A percentile compares a stretch with the other conserved stretches of the same genome.
phyloP scores from a whole-genome alignment of 192 early-diverging fungal species.

The Entomortierella parvispora region DNA sequence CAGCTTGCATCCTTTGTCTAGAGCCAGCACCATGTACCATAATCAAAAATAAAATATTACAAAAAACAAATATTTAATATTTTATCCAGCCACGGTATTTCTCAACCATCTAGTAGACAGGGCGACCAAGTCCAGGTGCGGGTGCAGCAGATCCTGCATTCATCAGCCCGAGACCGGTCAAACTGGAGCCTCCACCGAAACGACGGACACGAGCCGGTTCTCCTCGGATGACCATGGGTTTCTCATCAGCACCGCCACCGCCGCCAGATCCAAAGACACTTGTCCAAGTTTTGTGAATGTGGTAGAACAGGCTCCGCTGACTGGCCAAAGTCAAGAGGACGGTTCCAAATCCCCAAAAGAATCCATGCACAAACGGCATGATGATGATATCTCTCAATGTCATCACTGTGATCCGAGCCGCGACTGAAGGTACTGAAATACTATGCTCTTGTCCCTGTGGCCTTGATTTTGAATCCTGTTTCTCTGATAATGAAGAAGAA shows the following conservation, averaged over 20 bases:
- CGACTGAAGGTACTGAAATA: conserved; percentile 19
- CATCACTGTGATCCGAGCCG: conserved; percentile 35
- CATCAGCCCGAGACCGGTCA: conserved; percentile 17
- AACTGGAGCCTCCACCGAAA: neutral
- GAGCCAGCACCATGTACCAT: no score
- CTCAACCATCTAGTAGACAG: neutral
- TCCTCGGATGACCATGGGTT: conserved; percentile 5
- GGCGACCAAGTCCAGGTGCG: no score
- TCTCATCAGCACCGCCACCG: neutral
- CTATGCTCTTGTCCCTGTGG: conserved; percentile 1
- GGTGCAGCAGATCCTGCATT: conserved; percentile 14
- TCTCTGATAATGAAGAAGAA: neutral
- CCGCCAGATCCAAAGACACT: conserved; percentile 18
- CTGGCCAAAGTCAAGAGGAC: conserved; percentile 27
- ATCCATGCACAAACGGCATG: conserved; percentile 48
- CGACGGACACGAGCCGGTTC: conserved; percentile 30
- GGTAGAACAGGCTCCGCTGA: conserved; percentile 30
- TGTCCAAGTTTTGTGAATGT: conserved; percentile 14
- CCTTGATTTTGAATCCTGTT: neutral
- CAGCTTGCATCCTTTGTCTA: no score
- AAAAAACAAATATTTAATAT: neutral
- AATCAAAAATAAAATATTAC: no score
- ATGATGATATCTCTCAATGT: conserved; percentile 46
- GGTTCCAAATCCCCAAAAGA: conserved; percentile 50
- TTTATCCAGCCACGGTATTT: neutral